Conservation (phyloP, 805 yeast species). For the Wickerhamiella azymoides region DNA sequence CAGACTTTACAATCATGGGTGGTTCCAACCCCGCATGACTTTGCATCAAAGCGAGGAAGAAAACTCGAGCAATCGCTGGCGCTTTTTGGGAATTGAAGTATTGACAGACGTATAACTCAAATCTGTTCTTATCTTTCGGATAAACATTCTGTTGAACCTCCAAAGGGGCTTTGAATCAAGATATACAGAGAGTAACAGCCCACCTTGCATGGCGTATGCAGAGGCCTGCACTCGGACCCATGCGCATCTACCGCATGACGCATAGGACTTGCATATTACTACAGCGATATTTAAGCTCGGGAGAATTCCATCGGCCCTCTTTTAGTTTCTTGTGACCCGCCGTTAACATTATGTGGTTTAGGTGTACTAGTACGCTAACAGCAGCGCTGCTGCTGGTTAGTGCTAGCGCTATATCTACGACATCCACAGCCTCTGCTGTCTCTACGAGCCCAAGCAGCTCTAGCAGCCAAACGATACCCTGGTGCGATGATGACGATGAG, state of each 20-base stretch:
- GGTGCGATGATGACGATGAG: background rate
- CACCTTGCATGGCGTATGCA: background rate
- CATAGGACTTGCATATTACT: background rate
- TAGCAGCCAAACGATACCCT: background rate
- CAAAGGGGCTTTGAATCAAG: background rate
- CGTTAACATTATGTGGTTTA: background rate
- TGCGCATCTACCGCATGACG: background rate
- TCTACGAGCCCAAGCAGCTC: background rate
- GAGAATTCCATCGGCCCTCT: background rate
- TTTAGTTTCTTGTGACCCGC: background rate
- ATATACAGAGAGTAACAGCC: background rate
- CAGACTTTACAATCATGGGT: no score
- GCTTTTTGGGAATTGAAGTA: no score
- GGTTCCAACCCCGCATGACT: no score
- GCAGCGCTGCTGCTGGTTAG: background rate
- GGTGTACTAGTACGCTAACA: background rate
- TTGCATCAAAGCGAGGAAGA: no score
- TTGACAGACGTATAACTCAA: no score
- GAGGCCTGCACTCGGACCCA: background rate
- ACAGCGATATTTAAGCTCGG: background rate
- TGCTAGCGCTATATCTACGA: background rate
- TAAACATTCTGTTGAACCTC: background rate
- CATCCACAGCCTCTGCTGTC: background rate
- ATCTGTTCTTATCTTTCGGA: background rate
- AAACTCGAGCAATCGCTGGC: no score